Evolutionary conservation across 495 filamentous ascomycete genomes (phyloP).

Genomic region (Penicillium paradoxum): DNA sequence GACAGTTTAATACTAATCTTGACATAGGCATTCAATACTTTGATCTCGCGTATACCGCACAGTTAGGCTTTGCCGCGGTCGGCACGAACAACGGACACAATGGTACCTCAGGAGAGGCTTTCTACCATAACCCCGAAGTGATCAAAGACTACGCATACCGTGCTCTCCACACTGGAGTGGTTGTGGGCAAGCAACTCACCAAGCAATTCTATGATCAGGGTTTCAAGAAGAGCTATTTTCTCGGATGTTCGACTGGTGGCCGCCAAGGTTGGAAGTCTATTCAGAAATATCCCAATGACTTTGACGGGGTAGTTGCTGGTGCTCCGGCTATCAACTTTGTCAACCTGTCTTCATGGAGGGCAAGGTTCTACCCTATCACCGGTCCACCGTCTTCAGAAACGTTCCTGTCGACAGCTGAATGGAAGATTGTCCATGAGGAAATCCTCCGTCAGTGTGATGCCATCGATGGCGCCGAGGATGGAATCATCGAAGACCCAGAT

Average conservation of each 20-base stretch:
- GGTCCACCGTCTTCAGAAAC: conserved; percentile 41
- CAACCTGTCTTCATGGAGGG: conserved; percentile 51
- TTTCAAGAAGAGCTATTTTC: conserved; percentile 48
- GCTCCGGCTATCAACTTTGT: conserved; percentile 49
- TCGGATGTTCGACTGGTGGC: conserved; percentile 55
- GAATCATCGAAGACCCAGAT: conserved; percentile 55
- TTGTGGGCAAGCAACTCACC: conserved; percentile 46
- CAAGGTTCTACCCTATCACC: conserved; percentile 46
- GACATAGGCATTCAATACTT: conserved; percentile 43
- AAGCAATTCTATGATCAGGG: conserved; percentile 43
- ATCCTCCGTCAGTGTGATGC: conserved; percentile 61
- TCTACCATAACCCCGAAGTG: conserved; percentile 49
- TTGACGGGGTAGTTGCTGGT: conserved; percentile 65
- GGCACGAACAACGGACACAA: conserved; percentile 56
- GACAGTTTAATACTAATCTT: neutral
- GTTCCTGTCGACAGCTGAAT: conserved; percentile 48
- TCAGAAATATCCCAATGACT: conserved; percentile 48
- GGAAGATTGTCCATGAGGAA: conserved; percentile 50
- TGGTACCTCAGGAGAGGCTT: conserved; percentile 46
- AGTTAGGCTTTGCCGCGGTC: conserved; percentile 50
- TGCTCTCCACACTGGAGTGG: conserved; percentile 47
- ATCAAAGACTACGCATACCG: conserved; percentile 47
- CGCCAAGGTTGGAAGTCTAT: conserved; percentile 49
- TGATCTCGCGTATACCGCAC: conserved; percentile 39
- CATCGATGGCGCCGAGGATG: conserved; percentile 65